Evolutionary conservation across 2,329 filamentous ascomycete species (phyloP).

Genomic region (Juglanconis oblonga): DNA sequence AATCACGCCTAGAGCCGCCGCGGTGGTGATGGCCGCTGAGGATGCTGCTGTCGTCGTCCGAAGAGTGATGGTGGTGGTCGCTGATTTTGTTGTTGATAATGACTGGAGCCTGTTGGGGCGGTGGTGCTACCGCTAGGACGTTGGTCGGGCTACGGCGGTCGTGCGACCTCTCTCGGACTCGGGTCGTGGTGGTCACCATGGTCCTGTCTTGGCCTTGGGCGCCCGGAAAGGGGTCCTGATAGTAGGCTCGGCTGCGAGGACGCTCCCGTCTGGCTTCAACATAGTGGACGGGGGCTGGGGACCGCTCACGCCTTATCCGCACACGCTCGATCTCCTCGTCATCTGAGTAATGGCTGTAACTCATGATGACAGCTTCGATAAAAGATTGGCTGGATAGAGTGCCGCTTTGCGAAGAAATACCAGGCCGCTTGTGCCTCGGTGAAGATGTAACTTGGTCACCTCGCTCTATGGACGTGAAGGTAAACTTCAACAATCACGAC

Average conservation of each 20-base stretch:
- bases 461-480: not conserved
- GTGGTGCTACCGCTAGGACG: slow-evolving; percentile 25
- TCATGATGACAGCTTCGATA: slow-evolving; percentile 16
- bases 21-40: slow-evolving; percentile 32
- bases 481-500: slow-evolving; percentile 21
- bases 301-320: slow-evolving; percentile 41
- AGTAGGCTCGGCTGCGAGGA: slow-evolving; percentile 39
- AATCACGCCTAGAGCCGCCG: slow-evolving; percentile 25
- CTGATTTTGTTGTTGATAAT: slow-evolving; percentile 58
- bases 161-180: slow-evolving; percentile 41
- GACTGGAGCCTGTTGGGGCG: slow-evolving; percentile 38
- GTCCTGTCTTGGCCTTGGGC: slow-evolving; percentile 40
- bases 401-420: not conserved
- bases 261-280: slow-evolving; percentile 38
- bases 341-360: slow-evolving; percentile 40
- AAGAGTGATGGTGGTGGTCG: slow-evolving; percentile 36
- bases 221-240: slow-evolving; percentile 39
- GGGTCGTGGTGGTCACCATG: slow-evolving; percentile 40
- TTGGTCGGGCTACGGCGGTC: slow-evolving; percentile 45
- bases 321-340: slow-evolving; percentile 55
- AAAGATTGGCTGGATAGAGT: not conserved
- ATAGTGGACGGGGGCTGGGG: slow-evolving; percentile 42
- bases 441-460: not conserved
- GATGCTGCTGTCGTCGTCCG: slow-evolving; percentile 38
- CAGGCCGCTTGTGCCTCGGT: not conserved